These are phyloP conservation scores for Aspergillus sp. DNA, from an alignment of 2,329 filamentous ascomycete genomes.

Conservation along the genomic window DNA sequence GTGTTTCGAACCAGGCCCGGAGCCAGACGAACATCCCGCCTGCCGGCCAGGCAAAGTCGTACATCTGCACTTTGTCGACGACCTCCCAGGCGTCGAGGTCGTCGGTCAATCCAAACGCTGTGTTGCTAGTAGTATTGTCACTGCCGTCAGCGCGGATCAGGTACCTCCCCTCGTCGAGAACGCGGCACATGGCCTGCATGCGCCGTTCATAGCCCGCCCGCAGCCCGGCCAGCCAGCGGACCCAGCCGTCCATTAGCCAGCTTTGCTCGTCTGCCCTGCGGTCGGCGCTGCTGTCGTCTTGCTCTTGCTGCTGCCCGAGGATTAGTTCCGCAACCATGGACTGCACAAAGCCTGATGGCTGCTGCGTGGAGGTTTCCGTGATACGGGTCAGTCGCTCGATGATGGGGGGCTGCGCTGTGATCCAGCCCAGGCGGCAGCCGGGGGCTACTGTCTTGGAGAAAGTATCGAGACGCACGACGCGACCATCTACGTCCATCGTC, in stretches of 20 bases:
- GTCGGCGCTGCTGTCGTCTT: not conserved
- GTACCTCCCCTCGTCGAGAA: constrained; percentile 60
- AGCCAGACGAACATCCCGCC: constrained; percentile 94
- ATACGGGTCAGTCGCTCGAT: constrained; percentile 66
- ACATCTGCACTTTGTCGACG: constrained; percentile 63
- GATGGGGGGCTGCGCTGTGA: constrained; percentile 71
- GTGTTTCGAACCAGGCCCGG: constrained; percentile 58
- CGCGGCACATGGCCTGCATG: constrained; percentile 68
- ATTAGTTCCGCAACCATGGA: constrained; percentile 63
- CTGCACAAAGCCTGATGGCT: constrained; percentile 85
- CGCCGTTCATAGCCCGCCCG: constrained; percentile 74
- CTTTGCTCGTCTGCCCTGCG: constrained; percentile 17
- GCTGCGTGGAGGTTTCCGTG: constrained; percentile 67
- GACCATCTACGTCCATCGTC: constrained; percentile 70
- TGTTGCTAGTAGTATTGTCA: too few species aligned
- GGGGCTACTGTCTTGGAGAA: constrained; percentile 91
- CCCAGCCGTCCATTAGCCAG: constrained; percentile 79
- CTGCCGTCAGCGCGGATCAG: constrained; percentile 48
- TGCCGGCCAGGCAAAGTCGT: constrained; percentile 68
- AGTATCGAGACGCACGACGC: constrained; percentile 81
- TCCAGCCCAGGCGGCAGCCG: constrained; percentile 82
- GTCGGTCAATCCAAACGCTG: too few species aligned
- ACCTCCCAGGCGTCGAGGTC: constrained; percentile 59
- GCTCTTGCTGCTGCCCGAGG: not conserved
- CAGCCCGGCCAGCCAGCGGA: constrained; percentile 80